These are phyloP conservation scores for Dictyostelium purpureum DNA, from an alignment of 78 protist species.

Conservation along the genomic window DNA sequence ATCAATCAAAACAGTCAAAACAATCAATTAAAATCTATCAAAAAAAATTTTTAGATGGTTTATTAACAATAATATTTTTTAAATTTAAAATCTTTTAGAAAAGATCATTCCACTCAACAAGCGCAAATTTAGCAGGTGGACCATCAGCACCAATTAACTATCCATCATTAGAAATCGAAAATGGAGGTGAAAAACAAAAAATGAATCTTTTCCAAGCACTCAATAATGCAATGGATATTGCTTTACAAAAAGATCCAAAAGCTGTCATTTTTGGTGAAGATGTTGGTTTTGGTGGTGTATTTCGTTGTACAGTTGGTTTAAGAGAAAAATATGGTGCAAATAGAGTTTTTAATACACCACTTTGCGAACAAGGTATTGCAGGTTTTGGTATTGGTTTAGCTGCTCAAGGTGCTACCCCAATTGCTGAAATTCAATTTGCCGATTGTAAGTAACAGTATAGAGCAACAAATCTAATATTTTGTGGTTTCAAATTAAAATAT, in stretches of 20 bases:
- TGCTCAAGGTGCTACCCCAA: conserved; percentile 92
- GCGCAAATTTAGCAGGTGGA: background rate
- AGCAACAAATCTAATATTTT: too few species aligned
- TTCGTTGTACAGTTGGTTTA: conserved; percentile 93
- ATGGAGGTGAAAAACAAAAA: conserved; percentile 76
- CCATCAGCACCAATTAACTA: conserved; percentile 44
- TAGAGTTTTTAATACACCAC: conserved; percentile 97
- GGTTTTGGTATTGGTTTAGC: conserved; percentile 97
- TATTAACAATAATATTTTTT: too few species aligned
- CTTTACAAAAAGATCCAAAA: conserved; percentile 75
- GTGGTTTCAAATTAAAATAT: too few species aligned
- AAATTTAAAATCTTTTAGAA: background rate
- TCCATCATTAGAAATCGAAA: conserved; percentile 55
- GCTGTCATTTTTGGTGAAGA: conserved; percentile 96
- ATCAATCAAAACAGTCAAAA: too few species aligned
- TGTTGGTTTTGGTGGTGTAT: conserved; percentile 99
- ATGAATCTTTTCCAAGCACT: conserved; percentile 89
- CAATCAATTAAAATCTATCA: too few species aligned
- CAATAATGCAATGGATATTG: conserved; percentile 90
- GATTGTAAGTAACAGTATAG: conserved; percentile 87
- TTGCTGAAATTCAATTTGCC: conserved; percentile 98
- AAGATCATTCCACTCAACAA: conserved; percentile 6
- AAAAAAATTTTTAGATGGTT: too few species aligned
- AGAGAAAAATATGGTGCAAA: conserved; percentile 89
- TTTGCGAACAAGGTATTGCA: conserved; percentile 97